Base-by-base conservation (phyloP, 1,139 yeast genomes). In the Arxiozyma slooffiae region DNA sequence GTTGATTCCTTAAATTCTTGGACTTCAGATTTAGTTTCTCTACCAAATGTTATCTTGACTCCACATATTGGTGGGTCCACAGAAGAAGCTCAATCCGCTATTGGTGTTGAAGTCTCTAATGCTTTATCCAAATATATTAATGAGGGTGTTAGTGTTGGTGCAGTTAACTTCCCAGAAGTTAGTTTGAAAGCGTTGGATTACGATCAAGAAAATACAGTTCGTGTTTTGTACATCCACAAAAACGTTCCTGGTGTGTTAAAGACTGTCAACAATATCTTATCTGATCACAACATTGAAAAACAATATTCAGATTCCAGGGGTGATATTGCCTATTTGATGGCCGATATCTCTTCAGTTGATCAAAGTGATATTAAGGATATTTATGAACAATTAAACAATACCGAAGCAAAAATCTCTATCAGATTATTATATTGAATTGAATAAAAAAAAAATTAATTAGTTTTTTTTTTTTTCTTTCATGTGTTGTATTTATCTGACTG, bases 11-110 rank as follows among this genome's bases (percentile, higher is more conserved):
- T 92, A 67, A 92, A 92, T 72, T 64, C 74, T 38, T 94, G 96
- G 94, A 80, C 88, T 53, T 76, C 86, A 38, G 96, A 90, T 66
- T 78, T 94, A 61, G 78, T 83, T 59, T 76, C 86, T 20, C 78
- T 89, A 68, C 81, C 94, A 73, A 94, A 92, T 69, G 83, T 92
- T 52, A 89, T 94, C 57, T 77, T 92, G 66, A 84, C 97, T 51
- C 99, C 99, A 39, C 99, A 92, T 67, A 92, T 92, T 63, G 99
- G 99, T 73, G 98, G 98, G 57, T 89, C 97, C 48, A 92, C 99
- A 47, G 97, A 92, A 72, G 99, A 92, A 75, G 98, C 98, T 37
- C 99, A 92, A 77, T 80, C 89, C 54, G 96, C 97, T 48, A 92
- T 92, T 67, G 98, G 99, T 72, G 76, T 90, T 55, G 99, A 92